These are phyloP conservation scores for Whalleya microplaca DNA, from an alignment of 2,329 filamentous ascomycete genomes.

Conservation along the genomic window DNA sequence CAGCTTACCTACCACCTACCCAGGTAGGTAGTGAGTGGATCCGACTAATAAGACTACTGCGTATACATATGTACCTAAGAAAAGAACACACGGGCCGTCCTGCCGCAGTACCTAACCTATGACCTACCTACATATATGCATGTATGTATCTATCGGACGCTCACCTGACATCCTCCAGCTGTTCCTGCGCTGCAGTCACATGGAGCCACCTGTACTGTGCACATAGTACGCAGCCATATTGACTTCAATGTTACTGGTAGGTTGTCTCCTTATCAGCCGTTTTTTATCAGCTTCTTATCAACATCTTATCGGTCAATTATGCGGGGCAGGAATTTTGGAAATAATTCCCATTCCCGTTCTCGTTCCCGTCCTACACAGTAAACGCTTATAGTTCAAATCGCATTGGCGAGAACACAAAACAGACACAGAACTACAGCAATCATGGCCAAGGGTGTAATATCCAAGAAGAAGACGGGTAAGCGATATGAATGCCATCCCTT, in stretches of 20 bases:
- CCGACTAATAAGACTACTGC: neutral
- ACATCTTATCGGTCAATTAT: neutral
- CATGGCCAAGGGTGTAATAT: slow-evolving; percentile 41
- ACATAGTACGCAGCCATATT: neutral
- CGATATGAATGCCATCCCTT: neutral
- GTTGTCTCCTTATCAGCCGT: neutral
- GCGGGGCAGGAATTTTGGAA: slow-evolving; percentile 14
- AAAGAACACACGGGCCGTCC: too few relatives aligned
- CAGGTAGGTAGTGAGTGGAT: too few relatives aligned
- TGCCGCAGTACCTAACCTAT: too few relatives aligned
- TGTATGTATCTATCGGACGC: neutral
- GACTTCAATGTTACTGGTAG: neutral
- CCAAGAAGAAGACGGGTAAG: slow-evolving; percentile 39
- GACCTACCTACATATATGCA: neutral
- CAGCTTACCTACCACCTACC: neutral
- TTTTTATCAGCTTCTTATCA: slow-evolving; percentile 4
- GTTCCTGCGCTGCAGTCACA: too few relatives aligned
- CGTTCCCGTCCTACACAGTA: too few relatives aligned
- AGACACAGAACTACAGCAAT: neutral
- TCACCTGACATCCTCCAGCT: too few relatives aligned
- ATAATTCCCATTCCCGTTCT: neutral
- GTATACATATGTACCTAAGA: neutral
- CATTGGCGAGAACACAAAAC: neutral
- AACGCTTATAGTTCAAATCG: slow-evolving; percentile 1
- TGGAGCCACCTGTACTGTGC: too few relatives aligned